Evolutionary conservation across 371 early-diverging fungal genomes (phyloP).

Genomic region (Nosema granulosis): DNA sequence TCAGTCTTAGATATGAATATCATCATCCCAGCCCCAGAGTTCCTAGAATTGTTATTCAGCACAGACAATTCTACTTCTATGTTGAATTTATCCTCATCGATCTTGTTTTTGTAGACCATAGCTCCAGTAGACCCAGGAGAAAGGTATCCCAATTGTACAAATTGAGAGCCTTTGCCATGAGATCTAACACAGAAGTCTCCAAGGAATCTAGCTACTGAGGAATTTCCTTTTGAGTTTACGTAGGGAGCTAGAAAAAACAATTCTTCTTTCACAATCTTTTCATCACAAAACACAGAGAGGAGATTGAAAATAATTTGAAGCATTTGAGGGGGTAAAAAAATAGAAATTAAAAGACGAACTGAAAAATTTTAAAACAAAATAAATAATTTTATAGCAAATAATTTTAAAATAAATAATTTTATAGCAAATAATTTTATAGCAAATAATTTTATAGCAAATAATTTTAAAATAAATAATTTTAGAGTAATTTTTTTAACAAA

Average conservation of each 20-base stretch:
- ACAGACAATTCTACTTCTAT: not conserved
- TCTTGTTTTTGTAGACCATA: not conserved
- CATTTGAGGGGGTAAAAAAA: no score
- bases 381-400: no score
- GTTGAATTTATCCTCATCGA: not conserved
- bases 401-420: no score
- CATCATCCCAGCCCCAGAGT: not conserved
- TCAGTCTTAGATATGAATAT: not conserved
- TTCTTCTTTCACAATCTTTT: no score
- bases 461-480: no score
- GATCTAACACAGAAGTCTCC: constrained; percentile 3
- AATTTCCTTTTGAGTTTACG: constrained; percentile 1
- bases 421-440: no score
- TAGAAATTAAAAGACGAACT: no score
- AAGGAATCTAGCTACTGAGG: not conserved
- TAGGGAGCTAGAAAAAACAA: not conserved
- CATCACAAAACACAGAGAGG: no score
- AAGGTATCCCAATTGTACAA: not conserved
- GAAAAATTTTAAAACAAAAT: no score
- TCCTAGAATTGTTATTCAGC: not conserved
- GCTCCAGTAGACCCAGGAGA: not conserved
- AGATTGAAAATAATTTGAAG: no score
- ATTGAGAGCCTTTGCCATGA: constrained; percentile 4
- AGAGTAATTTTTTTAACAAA: no score
- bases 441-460: no score